These are phyloP conservation scores for Graphilbum ipis-grandicollis DNA, from an alignment of 2,329 filamentous ascomycete species.

Conservation along the genomic window DNA sequence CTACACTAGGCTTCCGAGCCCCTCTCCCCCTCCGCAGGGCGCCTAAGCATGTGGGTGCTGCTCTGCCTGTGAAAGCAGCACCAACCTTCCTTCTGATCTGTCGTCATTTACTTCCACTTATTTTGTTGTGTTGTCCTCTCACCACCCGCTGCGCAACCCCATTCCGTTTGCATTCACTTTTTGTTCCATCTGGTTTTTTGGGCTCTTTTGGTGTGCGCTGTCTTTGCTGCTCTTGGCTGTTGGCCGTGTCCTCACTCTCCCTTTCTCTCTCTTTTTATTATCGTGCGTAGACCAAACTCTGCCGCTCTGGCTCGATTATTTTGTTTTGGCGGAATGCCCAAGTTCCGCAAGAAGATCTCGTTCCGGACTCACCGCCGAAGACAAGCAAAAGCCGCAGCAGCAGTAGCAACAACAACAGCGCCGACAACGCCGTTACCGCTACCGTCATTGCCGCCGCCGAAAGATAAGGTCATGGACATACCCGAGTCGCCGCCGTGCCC, in stretches of 20 bases:
- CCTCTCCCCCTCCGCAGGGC: no score
- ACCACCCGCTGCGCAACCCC: no score
- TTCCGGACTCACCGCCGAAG: neutral
- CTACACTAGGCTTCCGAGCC: no score
- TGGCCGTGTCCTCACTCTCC: neutral
- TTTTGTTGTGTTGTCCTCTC: no score
- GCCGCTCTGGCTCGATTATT: neutral
- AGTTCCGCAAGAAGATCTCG: neutral
- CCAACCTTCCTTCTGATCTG: no score
- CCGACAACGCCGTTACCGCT: neutral
- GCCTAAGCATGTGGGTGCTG: no score
- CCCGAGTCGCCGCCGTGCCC: conserved; percentile 14
- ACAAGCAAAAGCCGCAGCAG: neutral
- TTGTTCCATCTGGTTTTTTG: no score
- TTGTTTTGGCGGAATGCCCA: neutral
- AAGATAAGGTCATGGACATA: neutral
- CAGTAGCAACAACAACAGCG: neutral
- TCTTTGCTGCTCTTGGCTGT: neutral
- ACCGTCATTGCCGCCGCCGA: neutral
- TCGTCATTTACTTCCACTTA: no score
- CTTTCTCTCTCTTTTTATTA: neutral
- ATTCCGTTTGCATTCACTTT: no score
- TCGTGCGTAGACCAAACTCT: neutral
- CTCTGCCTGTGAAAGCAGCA: no score
- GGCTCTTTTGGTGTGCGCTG: no score